Conservation (phyloP, 371 early-diverging fungal genomes). For the Vairimorpha apis region DNA sequence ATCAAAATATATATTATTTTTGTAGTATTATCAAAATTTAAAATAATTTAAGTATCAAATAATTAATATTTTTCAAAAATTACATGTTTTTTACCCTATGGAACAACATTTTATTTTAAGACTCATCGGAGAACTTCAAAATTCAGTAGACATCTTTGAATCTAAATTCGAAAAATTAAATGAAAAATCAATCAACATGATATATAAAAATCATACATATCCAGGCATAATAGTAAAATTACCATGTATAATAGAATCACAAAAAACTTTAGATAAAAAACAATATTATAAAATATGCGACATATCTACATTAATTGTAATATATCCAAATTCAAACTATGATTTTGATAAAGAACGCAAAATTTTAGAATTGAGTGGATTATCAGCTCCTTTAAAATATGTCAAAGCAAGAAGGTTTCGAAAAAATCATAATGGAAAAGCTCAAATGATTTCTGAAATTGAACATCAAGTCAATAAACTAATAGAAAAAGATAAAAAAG, state of each 20-base stretch:
- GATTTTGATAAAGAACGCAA: conserved; percentile 38
- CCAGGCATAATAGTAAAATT: conserved; percentile 69
- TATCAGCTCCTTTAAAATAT: conserved; percentile 78
- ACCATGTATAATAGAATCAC: conserved; percentile 87
- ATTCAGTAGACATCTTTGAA: conserved; percentile 32
- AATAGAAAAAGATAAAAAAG: conserved; percentile 72
- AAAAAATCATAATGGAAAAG: conserved; percentile 70
- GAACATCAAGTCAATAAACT: conserved; percentile 77
- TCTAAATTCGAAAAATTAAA: conserved; percentile 19
- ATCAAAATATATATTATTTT: too few relatives aligned
- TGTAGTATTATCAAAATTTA: too few relatives aligned
- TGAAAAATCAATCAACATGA: conserved; percentile 14
- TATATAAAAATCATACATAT: conserved; percentile 31
- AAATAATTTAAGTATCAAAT: too few relatives aligned
- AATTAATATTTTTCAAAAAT: too few relatives aligned
- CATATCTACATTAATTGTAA: conserved; percentile 56
- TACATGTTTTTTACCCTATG: conserved; percentile 30
- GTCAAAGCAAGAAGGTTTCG: conserved; percentile 77
- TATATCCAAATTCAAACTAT: conserved; percentile 39
- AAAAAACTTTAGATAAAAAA: conserved; percentile 82
- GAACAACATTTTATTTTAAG: conserved; percentile 62
- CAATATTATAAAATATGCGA: conserved; percentile 92
- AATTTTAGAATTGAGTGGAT: conserved; percentile 64
- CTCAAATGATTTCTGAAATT: conserved; percentile 70
- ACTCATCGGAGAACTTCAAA: conserved; percentile 45